Percentiles rank a stretch among this genome's conserved stretches.
phyloP scores from a whole-genome alignment of 2,329 filamentous ascomycete species.

The Beauveria bassiana region DNA sequence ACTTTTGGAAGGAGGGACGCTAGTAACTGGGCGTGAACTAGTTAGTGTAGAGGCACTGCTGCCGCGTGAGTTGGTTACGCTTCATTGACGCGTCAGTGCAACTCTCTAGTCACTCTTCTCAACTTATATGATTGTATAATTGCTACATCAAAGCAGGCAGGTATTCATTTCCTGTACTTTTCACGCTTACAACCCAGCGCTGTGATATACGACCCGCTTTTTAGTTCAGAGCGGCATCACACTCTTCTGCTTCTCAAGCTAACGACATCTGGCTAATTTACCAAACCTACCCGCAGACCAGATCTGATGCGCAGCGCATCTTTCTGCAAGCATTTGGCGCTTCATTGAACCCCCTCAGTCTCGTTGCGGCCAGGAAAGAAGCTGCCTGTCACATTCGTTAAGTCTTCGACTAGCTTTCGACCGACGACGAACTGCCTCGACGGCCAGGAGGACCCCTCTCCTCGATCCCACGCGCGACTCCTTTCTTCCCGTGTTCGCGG shows the following conservation, averaged over 20 bases:
- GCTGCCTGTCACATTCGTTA: background rate
- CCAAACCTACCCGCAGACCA: background rate
- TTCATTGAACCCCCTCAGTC: background rate
- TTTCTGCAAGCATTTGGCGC: constrained; percentile 3
- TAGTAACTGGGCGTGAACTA: background rate
- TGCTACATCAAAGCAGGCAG: background rate
- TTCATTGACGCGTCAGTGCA: too few relatives aligned
- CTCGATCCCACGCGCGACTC: constrained; percentile 16
- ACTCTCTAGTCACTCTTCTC: too few relatives aligned
- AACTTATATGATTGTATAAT: background rate
- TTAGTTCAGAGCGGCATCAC: constrained; percentile 1
- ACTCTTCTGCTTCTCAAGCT: background rate
- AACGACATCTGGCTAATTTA: constrained; percentile 10
- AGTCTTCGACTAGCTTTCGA: background rate
- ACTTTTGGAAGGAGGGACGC: background rate
- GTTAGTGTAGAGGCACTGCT: too few relatives aligned
- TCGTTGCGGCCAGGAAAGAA: background rate
- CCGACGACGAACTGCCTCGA: background rate
- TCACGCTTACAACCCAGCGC: background rate
- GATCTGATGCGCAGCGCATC: constrained; percentile 9
- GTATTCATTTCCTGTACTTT: background rate
- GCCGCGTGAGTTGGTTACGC: too few relatives aligned
- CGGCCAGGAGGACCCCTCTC: background rate
- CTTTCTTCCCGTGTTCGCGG: constrained; percentile 21
- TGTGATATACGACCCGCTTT: constrained; percentile 5